Conservation (phyloP, 106 monocot genomes). For the Dendrobium nobile region DNA sequence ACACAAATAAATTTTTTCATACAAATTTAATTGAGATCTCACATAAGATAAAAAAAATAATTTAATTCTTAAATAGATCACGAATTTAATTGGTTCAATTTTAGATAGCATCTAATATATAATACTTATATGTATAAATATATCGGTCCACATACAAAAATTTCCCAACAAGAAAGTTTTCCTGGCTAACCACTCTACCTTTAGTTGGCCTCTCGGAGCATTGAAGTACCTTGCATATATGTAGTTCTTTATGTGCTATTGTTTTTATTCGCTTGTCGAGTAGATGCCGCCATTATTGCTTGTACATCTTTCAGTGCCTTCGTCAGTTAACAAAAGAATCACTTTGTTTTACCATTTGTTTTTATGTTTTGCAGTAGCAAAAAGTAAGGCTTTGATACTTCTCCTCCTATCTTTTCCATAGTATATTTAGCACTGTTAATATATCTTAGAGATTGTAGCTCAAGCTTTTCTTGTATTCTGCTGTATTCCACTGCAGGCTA, state of each 20-base stretch:
- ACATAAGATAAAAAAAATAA: no score
- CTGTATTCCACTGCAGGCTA: slow-evolving; percentile 31
- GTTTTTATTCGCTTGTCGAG: neutral
- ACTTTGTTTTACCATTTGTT: neutral
- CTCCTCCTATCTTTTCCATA: neutral
- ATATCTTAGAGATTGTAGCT: neutral
- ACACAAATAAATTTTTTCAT: no score
- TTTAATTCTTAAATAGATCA: no score
- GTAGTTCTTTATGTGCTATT: neutral
- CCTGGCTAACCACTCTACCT: neutral
- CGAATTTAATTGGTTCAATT: no score
- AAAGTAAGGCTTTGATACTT: neutral
- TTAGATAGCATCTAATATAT: no score
- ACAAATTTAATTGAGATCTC: no score
- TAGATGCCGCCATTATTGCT: neutral
- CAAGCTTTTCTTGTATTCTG: no score
- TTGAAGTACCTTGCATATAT: neutral
- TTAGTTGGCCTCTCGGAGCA: neutral
- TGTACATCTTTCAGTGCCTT: neutral
- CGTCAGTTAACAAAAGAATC: neutral
- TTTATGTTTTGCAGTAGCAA: no score
- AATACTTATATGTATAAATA: no score
- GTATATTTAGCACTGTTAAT: neutral
- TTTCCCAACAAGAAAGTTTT: neutral
- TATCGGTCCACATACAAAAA: no score